Evolutionary conservation across 2,329 filamentous ascomycete genomes (phyloP), one percentile per base, ranked within the genome.

Genomic region (Colletotrichum falcatum): DNA sequence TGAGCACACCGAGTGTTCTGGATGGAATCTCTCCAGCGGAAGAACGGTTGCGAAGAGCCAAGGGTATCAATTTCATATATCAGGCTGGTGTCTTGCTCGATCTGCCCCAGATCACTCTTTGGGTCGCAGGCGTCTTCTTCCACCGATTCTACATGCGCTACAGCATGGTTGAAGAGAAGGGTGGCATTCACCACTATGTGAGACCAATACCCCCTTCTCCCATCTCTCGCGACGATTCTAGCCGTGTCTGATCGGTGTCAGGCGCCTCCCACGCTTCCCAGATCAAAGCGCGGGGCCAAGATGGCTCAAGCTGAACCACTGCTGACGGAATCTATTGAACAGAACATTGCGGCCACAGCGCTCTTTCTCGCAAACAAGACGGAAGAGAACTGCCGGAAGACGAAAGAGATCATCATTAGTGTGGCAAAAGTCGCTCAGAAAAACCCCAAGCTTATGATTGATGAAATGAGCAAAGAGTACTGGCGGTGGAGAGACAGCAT

Each of bases 401-500:
- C 97, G 75, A 97, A 94, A 77, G 94, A 98, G 74, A 87, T 99
- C 71, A 95, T 99, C 74, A 92, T 98, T 39, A 94, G 95, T 1
- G 96, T 97, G 76, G 96, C 94, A 71, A 94, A 95, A 74, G 94
- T 98, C 26, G 96, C 95, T 35, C 94, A 98, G 81, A 98, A 99
- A 83, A 95, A 98, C 75, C 87, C 94, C 1, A 93, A 94, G 76
- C 88, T 98, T 70, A 86, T 95, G 64, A 93, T 98, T 62, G 96
- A 99, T 78, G 96, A 98, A 81, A 95, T 98, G 80, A 97, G 93
- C 75, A 98, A 98, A 78, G 96, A 99, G 78, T 99, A 96, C 79
- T 99, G 96, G 96, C 90, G 93, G 77, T 99, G 96, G 96, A 90
- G 94, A 72, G 96, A 99, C 78, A 96, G 92, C 69, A 97, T 99